Evolutionary conservation across 116 monocot genomes (phyloP).

Genomic region (Zostera marina): DNA sequence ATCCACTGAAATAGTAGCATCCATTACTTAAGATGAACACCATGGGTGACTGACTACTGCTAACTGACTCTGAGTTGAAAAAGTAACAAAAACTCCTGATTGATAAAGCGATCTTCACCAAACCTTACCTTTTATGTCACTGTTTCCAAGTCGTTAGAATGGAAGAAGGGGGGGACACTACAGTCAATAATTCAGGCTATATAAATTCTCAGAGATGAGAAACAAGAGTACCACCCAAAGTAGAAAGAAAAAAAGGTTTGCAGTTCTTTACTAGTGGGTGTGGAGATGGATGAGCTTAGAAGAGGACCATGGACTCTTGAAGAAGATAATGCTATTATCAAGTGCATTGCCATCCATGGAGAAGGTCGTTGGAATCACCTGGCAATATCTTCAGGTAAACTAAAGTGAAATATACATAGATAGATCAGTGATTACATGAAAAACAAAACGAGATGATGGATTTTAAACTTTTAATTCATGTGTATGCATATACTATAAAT

Average conservation of each 20-base stretch:
- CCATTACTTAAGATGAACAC: no score
- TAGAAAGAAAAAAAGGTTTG: conserved; percentile 17
- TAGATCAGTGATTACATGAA: background rate
- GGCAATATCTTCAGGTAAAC: conserved; percentile 55
- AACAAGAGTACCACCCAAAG: no score
- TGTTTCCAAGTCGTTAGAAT: background rate
- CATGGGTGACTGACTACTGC: no score
- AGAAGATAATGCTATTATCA: conserved; percentile 58
- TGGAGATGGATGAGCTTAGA: conserved; percentile 40
- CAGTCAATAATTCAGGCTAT: no score
- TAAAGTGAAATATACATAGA: background rate
- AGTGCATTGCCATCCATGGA: conserved; percentile 76
- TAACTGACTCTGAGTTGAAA: no score
- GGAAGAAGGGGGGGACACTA: background rate
- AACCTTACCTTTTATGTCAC: background rate
- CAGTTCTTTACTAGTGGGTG: no score
- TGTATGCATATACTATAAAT: background rate
- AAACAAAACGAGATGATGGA: no score
- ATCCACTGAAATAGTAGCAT: no score
- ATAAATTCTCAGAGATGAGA: no score
- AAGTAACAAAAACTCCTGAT: no score
- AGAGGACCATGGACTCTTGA: conserved; percentile 88
- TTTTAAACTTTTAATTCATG: no score
- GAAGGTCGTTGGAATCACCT: conserved; percentile 88
- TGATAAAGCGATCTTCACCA: background rate